phyloP scores from a whole-genome alignment of 106 monocot genomes.

The Apostasia shenzhenica region DNA sequence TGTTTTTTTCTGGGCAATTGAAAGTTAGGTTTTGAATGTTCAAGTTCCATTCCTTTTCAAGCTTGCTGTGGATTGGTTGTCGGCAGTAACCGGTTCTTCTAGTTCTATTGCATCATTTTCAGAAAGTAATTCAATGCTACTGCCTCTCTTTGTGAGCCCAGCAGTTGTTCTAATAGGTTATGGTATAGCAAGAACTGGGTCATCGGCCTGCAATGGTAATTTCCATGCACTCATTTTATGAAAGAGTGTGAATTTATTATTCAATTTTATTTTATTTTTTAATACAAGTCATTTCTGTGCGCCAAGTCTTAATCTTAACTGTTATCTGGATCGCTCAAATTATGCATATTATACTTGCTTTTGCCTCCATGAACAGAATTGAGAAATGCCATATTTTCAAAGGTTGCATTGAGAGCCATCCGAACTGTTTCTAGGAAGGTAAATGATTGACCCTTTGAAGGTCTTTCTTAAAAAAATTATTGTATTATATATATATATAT shows the following conservation, averaged over 20 bases:
- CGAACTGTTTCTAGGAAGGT: conserved; percentile 95
- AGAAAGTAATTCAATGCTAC: conserved; percentile 62
- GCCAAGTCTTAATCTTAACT: not conserved
- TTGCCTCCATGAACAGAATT: conserved; percentile 48
- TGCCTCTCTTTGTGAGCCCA: conserved; percentile 90
- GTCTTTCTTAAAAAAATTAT: too few relatives aligned
- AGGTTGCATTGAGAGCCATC: conserved; percentile 89
- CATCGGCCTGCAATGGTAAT: conserved; percentile 95
- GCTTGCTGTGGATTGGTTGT: conserved; percentile 98
- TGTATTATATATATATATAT: too few relatives aligned
- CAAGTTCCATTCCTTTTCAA: conserved; percentile 99
- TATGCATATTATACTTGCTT: not conserved
- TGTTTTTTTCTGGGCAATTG: conserved; percentile 2
- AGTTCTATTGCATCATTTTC: conserved; percentile 57
- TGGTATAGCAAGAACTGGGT: conserved; percentile 85
- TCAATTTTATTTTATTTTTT: not conserved
- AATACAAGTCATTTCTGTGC: not conserved
- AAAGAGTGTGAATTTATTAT: not conserved
- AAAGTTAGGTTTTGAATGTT: conserved; percentile 89
- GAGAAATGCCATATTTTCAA: conserved; percentile 92
- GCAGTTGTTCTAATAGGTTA: conserved; percentile 92
- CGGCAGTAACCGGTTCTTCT: conserved; percentile 49
- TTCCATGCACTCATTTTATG: not conserved
- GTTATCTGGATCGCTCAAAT: not conserved
- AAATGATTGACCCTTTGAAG: conserved; percentile 2